Evolutionary conservation across 257 asterid genomes (phyloP).

Genomic region (Penstemon barbatus): DNA sequence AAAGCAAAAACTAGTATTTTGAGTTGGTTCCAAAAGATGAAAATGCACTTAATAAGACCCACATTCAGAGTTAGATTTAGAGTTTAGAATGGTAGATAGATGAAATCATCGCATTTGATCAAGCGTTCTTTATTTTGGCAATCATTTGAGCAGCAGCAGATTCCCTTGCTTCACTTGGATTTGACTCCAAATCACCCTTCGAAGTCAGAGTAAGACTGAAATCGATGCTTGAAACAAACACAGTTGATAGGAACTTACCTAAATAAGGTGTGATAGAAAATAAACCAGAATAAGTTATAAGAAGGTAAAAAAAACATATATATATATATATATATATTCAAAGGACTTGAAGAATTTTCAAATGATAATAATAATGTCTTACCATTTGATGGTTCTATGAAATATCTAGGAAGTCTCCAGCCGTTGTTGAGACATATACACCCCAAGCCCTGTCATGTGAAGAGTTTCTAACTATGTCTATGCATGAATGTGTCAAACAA

Average conservation of each 20-base stretch:
- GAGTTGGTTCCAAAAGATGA: too few species aligned
- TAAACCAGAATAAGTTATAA: too few species aligned
- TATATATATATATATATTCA: too few species aligned
- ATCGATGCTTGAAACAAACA: constrained; percentile 31
- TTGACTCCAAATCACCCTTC: constrained; percentile 31
- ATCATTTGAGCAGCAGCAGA: constrained; percentile 48
- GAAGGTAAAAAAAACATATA: too few species aligned
- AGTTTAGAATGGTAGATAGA: too few species aligned
- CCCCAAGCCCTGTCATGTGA: constrained; percentile 43
- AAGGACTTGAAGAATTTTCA: too few species aligned
- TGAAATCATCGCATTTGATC: too few species aligned
- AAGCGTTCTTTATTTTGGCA: constrained; percentile 13
- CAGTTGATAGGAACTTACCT: constrained; percentile 44
- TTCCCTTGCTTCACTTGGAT: constrained; percentile 48
- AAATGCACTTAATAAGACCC: too few species aligned
- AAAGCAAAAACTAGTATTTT: too few species aligned
- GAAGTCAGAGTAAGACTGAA: constrained; percentile 26
- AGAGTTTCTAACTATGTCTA: neutral
- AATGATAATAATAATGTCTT: neutral
- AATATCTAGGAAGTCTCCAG: constrained; percentile 44
- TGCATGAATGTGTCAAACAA: too few species aligned
- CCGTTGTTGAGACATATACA: constrained; percentile 36
- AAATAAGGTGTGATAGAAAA: too few species aligned
- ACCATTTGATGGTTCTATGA: constrained; percentile 37
- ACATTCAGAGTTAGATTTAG: too few species aligned